These are phyloP conservation scores for Fomes fomentarius DNA, from an alignment of 1,284 basidiomycete species.

Conservation along the genomic window DNA sequence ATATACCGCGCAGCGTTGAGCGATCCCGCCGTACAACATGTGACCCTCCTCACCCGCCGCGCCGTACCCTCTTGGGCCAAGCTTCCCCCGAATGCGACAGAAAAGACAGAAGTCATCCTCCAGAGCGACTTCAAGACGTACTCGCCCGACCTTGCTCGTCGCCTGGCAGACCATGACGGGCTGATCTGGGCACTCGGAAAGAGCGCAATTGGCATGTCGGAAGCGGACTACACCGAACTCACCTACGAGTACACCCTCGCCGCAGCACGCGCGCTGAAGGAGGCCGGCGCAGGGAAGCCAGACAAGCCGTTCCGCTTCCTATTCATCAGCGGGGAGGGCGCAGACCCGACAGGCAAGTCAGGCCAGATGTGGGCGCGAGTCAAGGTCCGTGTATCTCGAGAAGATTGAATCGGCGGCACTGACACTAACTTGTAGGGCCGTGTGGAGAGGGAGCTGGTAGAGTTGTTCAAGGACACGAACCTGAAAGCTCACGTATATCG, in stretches of 20 bases:
- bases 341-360: slow-evolving; percentile 36
- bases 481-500: slow-evolving; percentile 32
- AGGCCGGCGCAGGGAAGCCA: slow-evolving; percentile 30
- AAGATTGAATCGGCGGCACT: background rate
- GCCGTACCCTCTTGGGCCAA: slow-evolving; percentile 37
- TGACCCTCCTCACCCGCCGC: slow-evolving; percentile 41
- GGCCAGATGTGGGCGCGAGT: slow-evolving; percentile 36
- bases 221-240: slow-evolving; percentile 40
- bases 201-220: slow-evolving; percentile 35
- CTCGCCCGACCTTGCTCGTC: slow-evolving; percentile 33
- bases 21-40: slow-evolving; percentile 35
- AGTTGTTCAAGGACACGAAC: slow-evolving; percentile 25
- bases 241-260: slow-evolving; percentile 40
- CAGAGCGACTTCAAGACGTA: slow-evolving; percentile 41
- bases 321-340: slow-evolving; percentile 37
- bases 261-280: slow-evolving; percentile 36
- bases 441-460: slow-evolving; percentile 33
- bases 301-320: slow-evolving; percentile 39
- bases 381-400: slow-evolving; percentile 32
- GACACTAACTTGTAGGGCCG: slow-evolving; percentile 27
- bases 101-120: slow-evolving; percentile 37
- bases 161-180: slow-evolving; percentile 40
- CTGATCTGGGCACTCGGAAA: slow-evolving; percentile 46
- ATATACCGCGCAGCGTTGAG: slow-evolving; percentile 41
- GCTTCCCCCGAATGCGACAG: slow-evolving; percentile 33